Percentiles rank a stretch among this genome's conserved stretches.
phyloP scores from a whole-genome alignment of 2,329 filamentous ascomycete genomes.

The Parastagonospora avenae region DNA sequence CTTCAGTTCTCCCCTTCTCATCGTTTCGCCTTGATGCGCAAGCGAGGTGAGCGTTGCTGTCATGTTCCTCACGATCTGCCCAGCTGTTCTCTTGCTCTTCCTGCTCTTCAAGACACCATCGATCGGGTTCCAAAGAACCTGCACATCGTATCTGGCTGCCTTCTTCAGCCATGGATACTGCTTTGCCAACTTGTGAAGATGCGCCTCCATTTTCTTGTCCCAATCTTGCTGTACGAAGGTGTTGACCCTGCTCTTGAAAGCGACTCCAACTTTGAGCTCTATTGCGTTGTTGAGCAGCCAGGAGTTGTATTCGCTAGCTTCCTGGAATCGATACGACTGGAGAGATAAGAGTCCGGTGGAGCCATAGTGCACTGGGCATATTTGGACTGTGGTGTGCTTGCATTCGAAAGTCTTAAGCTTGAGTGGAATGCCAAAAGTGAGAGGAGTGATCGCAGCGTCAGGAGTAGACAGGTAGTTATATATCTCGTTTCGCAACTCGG shows the following conservation, averaged over 20 bases:
- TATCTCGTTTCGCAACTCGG: slow-evolving; percentile 38
- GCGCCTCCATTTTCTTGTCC: slow-evolving; percentile 27
- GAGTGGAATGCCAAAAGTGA: slow-evolving; percentile 23
- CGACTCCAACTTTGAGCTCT: slow-evolving; percentile 24
- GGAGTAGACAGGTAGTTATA: slow-evolving; percentile 27
- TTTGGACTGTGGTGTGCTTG: slow-evolving; percentile 30
- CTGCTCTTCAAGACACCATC: slow-evolving; percentile 21
- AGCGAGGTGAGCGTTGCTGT: slow-evolving; percentile 17
- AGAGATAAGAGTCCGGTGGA: slow-evolving; percentile 28
- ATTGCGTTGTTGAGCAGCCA: slow-evolving; percentile 27
- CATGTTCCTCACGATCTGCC: slow-evolving; percentile 25
- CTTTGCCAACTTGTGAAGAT: slow-evolving; percentile 31
- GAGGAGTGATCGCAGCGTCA: background rate
- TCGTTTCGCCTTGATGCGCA: slow-evolving; percentile 16
- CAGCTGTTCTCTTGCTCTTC: slow-evolving; percentile 19
- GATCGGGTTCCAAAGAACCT: slow-evolving; percentile 28
- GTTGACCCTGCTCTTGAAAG: slow-evolving; percentile 32
- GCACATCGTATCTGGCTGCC: slow-evolving; percentile 28
- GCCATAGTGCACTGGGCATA: slow-evolving; percentile 31
- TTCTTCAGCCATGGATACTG: slow-evolving; percentile 30
- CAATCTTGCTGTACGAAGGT: slow-evolving; percentile 35
- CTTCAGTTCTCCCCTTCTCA: slow-evolving; percentile 17
- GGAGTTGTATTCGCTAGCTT: slow-evolving; percentile 33
- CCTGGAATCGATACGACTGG: slow-evolving; percentile 17
- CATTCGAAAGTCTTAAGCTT: slow-evolving; percentile 27